Conservation (phyloP, 2,329 filamentous ascomycete genomes). For the Colletotrichum tropicicola region DNA sequence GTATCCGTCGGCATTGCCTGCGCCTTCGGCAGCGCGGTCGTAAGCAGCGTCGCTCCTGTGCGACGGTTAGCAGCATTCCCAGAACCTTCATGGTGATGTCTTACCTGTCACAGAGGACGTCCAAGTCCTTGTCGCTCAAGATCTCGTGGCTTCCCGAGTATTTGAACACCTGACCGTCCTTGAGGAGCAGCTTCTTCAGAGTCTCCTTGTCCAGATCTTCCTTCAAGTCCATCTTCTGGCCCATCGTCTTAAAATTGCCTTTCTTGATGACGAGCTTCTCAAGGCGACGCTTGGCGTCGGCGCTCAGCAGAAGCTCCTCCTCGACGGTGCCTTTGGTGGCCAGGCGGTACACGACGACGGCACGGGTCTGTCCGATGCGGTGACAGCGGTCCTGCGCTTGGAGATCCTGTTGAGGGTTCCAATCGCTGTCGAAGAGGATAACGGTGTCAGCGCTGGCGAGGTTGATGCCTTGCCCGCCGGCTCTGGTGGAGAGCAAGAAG, state of each 20-base stretch:
- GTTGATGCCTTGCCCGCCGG: conserved; percentile 95
- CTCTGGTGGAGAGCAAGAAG: conserved; percentile 89
- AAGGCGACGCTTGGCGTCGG: conserved; percentile 88
- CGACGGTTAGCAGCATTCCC: conserved; percentile 11
- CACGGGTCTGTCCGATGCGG: conserved; percentile 90
- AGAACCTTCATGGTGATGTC: neutral
- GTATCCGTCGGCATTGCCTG: conserved; percentile 77
- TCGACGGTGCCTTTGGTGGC: conserved; percentile 95
- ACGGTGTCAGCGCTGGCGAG: conserved; percentile 92
- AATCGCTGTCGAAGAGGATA: conserved; percentile 87
- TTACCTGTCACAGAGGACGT: conserved; percentile 79
- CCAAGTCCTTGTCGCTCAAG: conserved; percentile 79
- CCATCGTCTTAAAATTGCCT: conserved; percentile 80
- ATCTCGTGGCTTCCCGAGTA: conserved; percentile 70
- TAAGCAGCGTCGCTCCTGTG: conserved; percentile 66
- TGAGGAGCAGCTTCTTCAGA: conserved; percentile 69
- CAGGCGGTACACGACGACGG: conserved; percentile 92
- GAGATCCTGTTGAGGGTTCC: conserved; percentile 96
- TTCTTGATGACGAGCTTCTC: conserved; percentile 98
- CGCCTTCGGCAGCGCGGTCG: conserved; percentile 78
- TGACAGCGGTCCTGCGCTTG: conserved; percentile 97
- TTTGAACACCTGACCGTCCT: conserved; percentile 75
- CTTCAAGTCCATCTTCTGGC: conserved; percentile 63
- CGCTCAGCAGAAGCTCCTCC: conserved; percentile 84
- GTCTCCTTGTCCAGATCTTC: conserved; percentile 68